Evolutionary conservation across 2,329 filamentous ascomycete species (phyloP).

Genomic region (Bipolaris victoriae): DNA sequence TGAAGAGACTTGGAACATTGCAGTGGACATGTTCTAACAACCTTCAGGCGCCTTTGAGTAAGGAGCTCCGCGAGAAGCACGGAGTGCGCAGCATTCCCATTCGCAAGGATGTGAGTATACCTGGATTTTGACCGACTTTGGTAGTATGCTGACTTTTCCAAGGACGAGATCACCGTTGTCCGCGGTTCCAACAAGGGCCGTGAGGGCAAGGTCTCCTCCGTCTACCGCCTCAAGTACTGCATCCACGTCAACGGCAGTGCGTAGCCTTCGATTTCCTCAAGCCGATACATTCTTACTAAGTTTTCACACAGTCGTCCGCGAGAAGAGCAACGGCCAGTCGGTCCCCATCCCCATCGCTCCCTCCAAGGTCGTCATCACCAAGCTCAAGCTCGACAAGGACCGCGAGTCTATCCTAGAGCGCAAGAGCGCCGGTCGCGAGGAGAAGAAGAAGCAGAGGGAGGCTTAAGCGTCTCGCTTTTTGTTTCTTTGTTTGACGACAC

Average conservation of each 20-base stretch:
- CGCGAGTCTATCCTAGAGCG: constrained; percentile 86
- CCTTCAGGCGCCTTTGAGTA: constrained; percentile 50
- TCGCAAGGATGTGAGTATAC: constrained; percentile 77
- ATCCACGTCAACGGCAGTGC: constrained; percentile 87
- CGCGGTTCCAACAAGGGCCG: constrained; percentile 96
- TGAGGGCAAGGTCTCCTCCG: constrained; percentile 96
- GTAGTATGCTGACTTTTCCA: constrained; percentile 35
- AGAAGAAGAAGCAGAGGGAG: constrained; percentile 70
- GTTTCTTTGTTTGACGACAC: constrained; percentile 46
- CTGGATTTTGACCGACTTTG: constrained; percentile 1
- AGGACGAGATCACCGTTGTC: constrained; percentile 85
- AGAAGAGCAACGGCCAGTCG: constrained; percentile 96
- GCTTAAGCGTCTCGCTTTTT: constrained; percentile 52
- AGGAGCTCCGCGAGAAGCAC: constrained; percentile 99
- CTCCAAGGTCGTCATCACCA: constrained; percentile 97
- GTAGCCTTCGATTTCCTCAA: constrained; percentile 19
- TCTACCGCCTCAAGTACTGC: constrained; percentile 82
- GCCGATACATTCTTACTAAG: constrained; percentile 27
- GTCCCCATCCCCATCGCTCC: constrained; percentile 94
- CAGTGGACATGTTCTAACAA: constrained; percentile 40
- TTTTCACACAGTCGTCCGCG: constrained; percentile 70
- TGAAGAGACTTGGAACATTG: constrained; percentile 70
- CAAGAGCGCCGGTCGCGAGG: constrained; percentile 80
- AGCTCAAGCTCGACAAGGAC: constrained; percentile 98
- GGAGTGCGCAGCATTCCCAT: constrained; percentile 90